Percentiles rank a stretch among this genome's conserved stretches.
phyloP scores from a whole-genome alignment of 768 basidiomycete species.

The Termitomyces sp. region DNA sequence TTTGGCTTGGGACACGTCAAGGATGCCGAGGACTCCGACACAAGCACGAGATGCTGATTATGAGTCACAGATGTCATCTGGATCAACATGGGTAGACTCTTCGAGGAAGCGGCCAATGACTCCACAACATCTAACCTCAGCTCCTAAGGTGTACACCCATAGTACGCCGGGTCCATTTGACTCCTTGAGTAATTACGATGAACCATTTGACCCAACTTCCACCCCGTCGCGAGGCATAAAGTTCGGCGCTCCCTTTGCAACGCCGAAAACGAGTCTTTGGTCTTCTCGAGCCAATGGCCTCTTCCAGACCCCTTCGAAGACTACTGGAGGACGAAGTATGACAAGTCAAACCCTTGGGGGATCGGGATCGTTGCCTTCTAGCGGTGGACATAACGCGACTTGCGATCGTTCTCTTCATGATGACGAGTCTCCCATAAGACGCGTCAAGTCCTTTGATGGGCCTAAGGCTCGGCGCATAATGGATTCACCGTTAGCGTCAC shows the following conservation, averaged over 20 bases:
- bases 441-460: constrained; percentile 27
- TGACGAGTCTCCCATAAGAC: constrained; percentile 54
- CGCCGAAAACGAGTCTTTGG: constrained; percentile 57
- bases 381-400: constrained; percentile 16
- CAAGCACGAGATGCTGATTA: constrained; percentile 20
- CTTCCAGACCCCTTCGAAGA: constrained; percentile 50
- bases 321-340: constrained; percentile 24
- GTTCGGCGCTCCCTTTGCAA: constrained; percentile 51
- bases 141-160: constrained; percentile 31
- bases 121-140: constrained; percentile 37
- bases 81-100: constrained; percentile 43
- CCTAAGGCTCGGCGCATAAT: constrained; percentile 25
- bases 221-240: constrained; percentile 78
- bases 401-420: constrained; percentile 23
- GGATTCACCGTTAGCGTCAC: constrained; percentile 27
- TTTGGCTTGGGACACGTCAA: constrained; percentile 39
- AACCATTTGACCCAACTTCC: constrained; percentile 73
- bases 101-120: constrained; percentile 50
- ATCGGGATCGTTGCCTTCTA: constrained; percentile 21
- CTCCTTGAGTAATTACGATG: constrained; percentile 31
- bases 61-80: constrained; percentile 26
- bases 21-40: constrained; percentile 47
- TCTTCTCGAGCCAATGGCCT: constrained; percentile 33
- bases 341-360: constrained; percentile 22
- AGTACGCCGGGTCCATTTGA: constrained; percentile 35